phyloP scores from a whole-genome alignment of 2,329 filamentous ascomycete species.

The Teratosphaeria pseudoeucalypti region DNA sequence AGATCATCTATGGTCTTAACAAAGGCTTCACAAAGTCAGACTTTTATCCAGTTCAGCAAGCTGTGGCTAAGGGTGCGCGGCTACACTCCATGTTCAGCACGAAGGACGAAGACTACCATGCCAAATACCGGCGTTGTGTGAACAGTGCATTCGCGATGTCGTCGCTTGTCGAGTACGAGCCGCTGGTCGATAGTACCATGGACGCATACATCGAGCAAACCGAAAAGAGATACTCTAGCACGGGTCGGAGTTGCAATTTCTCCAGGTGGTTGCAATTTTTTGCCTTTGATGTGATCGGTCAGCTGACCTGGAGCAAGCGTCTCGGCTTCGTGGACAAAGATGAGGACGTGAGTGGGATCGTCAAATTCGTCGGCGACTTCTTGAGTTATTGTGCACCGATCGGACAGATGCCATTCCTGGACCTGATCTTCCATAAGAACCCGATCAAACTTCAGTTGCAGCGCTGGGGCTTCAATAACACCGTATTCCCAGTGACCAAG shows the following conservation, averaged over 20 bases:
- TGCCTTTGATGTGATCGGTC: slow-evolving; percentile 72
- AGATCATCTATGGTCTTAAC: slow-evolving; percentile 70
- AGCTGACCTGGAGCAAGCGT: slow-evolving; percentile 65
- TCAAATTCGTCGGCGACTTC: slow-evolving; percentile 52
- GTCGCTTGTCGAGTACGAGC: slow-evolving; percentile 66
- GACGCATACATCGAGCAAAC: slow-evolving; percentile 54
- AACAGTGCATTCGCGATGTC: slow-evolving; percentile 72
- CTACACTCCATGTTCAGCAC: slow-evolving; percentile 68
- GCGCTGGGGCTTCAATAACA: slow-evolving; percentile 55
- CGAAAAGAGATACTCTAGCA: slow-evolving; percentile 31
- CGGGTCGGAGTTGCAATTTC: slow-evolving; percentile 48
- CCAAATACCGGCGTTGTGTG: slow-evolving; percentile 62
- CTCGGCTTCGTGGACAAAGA: slow-evolving; percentile 67
- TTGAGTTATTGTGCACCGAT: slow-evolving; percentile 64
- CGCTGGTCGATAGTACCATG: slow-evolving; percentile 66
- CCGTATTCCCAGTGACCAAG: slow-evolving; percentile 60
- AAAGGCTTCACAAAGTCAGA: slow-evolving; percentile 74
- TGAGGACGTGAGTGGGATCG: slow-evolving; percentile 64
- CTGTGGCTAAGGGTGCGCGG: slow-evolving; percentile 56
- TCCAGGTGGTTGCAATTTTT: slow-evolving; percentile 68
- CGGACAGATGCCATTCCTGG: slow-evolving; percentile 64
- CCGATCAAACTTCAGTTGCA: slow-evolving; percentile 59
- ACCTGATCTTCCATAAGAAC: slow-evolving; percentile 63
- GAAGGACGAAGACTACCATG: slow-evolving; percentile 63
- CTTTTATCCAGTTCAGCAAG: slow-evolving; percentile 71